These are phyloP conservation scores for Trichomonas vaginalis DNA, from an alignment of 208 protist genomes.

Conservation along the genomic window DNA sequence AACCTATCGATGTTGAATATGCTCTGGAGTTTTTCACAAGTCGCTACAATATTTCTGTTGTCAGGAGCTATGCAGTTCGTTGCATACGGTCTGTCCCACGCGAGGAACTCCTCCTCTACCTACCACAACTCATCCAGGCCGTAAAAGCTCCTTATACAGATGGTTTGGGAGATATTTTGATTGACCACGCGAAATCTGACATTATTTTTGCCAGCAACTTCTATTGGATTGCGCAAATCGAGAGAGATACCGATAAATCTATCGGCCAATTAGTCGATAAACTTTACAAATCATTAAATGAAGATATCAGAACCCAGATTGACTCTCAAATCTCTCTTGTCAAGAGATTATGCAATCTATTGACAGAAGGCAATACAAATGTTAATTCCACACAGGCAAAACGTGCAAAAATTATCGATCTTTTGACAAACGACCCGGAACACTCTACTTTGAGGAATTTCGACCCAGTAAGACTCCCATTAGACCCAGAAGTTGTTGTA, in stretches of 20 bases:
- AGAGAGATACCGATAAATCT: not conserved
- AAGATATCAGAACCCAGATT: not conserved
- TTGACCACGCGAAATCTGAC: not conserved
- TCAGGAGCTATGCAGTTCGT: not conserved
- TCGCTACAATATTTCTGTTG: not conserved
- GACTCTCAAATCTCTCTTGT: not conserved
- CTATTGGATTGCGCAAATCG: not conserved
- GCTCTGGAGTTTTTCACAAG: not conserved
- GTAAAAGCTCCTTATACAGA: conserved; percentile 1
- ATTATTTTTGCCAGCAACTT: not conserved
- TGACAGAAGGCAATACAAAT: not conserved
- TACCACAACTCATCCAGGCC: not conserved
- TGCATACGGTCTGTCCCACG: not conserved
- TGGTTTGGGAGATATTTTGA: not conserved
- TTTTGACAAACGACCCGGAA: not conserved
- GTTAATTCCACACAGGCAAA: not conserved
- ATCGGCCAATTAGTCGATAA: not conserved
- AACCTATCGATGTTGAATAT: conserved; percentile 13
- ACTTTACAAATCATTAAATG: not conserved
- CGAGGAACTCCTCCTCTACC: not conserved
- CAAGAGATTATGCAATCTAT: not conserved
- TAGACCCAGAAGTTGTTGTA: not conserved
- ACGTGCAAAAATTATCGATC: not conserved
- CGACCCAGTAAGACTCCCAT: not conserved
- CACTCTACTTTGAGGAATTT: not conserved